Conservation (phyloP, 441 rosid species). For the Populus hybrid region DNA sequence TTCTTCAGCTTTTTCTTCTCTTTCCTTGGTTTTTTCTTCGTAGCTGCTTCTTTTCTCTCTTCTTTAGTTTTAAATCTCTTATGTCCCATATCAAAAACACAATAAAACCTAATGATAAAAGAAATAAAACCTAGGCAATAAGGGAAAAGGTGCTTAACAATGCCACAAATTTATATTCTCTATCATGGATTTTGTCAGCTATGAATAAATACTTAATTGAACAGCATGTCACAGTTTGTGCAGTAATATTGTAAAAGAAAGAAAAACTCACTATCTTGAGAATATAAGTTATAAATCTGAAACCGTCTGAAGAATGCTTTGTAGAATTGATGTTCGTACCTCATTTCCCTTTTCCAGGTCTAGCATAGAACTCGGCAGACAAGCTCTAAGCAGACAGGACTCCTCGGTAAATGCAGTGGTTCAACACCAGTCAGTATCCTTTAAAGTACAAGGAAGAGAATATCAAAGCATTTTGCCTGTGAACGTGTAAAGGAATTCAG, state of each 20-base stretch:
- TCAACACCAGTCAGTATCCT: background rate
- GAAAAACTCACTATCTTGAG: background rate
- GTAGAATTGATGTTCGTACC: slow-evolving; percentile 3
- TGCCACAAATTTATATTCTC: background rate
- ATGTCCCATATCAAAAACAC: background rate
- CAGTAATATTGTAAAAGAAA: background rate
- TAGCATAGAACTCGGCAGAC: background rate
- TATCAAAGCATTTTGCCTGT: background rate
- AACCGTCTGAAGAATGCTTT: background rate
- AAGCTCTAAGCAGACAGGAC: too few species aligned
- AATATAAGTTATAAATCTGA: background rate
- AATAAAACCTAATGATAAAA: background rate
- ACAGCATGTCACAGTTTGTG: background rate
- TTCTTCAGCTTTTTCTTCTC: too few species aligned
- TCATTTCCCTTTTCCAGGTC: slow-evolving; percentile 11
- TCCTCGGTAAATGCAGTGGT: background rate
- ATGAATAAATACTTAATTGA: background rate
- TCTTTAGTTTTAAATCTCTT: too few species aligned
- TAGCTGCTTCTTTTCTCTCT: too few species aligned
- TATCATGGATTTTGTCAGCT: background rate
- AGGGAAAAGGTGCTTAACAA: background rate
- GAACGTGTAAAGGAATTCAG: background rate
- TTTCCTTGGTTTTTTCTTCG: too few species aligned
- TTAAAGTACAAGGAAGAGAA: background rate
- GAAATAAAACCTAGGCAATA: background rate